Percentiles rank a stretch among this genome's conserved stretches.
Evolutionary conservation across 164 flowering plant genomes (phyloP).

Genomic region (Liquidambar formosana): DNA sequence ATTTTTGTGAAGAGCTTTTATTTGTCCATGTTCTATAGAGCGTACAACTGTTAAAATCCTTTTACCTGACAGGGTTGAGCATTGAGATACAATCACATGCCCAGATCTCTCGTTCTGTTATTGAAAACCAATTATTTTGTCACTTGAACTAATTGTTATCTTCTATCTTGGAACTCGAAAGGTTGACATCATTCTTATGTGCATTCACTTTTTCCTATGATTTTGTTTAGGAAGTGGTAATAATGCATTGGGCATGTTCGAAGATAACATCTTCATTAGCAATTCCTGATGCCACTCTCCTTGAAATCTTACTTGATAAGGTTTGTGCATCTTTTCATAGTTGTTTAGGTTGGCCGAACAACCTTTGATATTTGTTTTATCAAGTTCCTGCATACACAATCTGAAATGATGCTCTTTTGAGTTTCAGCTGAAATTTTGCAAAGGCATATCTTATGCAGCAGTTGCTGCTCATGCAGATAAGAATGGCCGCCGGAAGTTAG

Average conservation of each 20-base stretch:
- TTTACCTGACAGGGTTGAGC: too few species aligned
- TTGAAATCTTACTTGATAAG: conserved; percentile 90
- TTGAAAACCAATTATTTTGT: background rate
- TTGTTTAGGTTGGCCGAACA: conserved; percentile 1
- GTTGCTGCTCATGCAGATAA: conserved; percentile 99
- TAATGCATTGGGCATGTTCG: conserved; percentile 98
- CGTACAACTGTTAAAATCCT: too few species aligned
- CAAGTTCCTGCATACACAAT: background rate
- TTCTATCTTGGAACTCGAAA: conserved; percentile 2
- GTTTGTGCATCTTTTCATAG: conserved; percentile 32
- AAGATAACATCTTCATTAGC: conserved; percentile 81
- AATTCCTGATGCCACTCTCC: conserved; percentile 77
- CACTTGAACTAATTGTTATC: background rate
- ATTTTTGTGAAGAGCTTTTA: too few species aligned
- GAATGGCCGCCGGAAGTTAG: conserved; percentile 81
- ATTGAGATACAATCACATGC: too few species aligned
- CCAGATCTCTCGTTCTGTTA: too few species aligned
- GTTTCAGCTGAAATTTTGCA: conserved; percentile 83
- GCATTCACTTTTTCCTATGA: conserved; percentile 7
- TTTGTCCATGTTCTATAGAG: too few species aligned
- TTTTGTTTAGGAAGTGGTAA: conserved; percentile 76
- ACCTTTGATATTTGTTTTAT: background rate
- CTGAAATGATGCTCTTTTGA: conserved; percentile 5
- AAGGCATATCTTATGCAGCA: conserved; percentile 95
- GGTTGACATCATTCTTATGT: background rate